phyloP scores from a whole-genome alignment of 2,329 filamentous ascomycete genomes.

The Colletotrichum truncatum region DNA sequence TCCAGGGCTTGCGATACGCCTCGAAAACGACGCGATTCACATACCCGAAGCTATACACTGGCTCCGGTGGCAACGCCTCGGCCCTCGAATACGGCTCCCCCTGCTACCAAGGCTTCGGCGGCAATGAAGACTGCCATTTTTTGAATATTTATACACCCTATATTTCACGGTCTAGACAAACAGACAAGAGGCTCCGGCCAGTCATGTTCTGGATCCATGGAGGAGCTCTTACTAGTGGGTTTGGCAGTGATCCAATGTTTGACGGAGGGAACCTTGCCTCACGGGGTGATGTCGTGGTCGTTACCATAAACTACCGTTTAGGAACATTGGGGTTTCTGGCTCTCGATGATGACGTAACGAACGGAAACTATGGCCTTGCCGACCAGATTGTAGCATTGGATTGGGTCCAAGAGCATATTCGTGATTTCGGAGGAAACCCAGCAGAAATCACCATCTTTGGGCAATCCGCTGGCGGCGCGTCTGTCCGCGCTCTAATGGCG shows the following conservation, averaged over 20 bases:
- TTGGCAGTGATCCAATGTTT: slow-evolving; percentile 51
- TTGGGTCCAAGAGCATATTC: slow-evolving; percentile 60
- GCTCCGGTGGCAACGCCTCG: slow-evolving; percentile 35
- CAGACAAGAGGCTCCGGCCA: slow-evolving; percentile 47
- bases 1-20: slow-evolving; percentile 53
- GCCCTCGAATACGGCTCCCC: slow-evolving; percentile 42
- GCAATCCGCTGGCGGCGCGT: slow-evolving; percentile 61
- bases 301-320: slow-evolving; percentile 69
- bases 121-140: slow-evolving; percentile 52
- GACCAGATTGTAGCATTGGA: slow-evolving; percentile 60
- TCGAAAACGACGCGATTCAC: slow-evolving; percentile 47
- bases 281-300: slow-evolving; percentile 59
- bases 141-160: slow-evolving; percentile 56
- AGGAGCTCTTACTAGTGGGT: slow-evolving; percentile 50
- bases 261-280: slow-evolving; percentile 56
- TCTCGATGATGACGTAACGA: slow-evolving; percentile 53
- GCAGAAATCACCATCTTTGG: slow-evolving; percentile 65
- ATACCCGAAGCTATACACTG: slow-evolving; percentile 45
- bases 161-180: slow-evolving; percentile 41
- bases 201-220: slow-evolving; percentile 59
- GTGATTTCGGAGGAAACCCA: slow-evolving; percentile 65
- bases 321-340: slow-evolving; percentile 67
- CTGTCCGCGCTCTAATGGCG: slow-evolving; percentile 59
- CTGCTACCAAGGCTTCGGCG: slow-evolving; percentile 45
- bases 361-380: slow-evolving; percentile 58